Conservation (phyloP, 2,329 filamentous ascomycete species). For the Clonostachys sp. region DNA sequence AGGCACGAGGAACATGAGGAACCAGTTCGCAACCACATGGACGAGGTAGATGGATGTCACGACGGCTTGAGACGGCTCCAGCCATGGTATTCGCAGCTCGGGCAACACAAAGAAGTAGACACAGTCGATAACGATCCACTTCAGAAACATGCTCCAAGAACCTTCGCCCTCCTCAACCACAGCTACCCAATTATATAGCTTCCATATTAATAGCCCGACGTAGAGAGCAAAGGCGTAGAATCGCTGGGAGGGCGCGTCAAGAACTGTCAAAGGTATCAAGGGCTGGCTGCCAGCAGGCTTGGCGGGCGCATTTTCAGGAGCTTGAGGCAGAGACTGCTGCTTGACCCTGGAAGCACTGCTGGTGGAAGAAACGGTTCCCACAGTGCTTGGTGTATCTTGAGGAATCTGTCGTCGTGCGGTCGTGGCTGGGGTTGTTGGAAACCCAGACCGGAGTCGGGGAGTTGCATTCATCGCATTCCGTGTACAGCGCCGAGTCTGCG, state of each 20-base stretch:
- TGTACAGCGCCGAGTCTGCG: constrained; percentile 4
- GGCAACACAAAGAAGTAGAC: constrained; percentile 84
- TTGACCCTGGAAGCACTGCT: constrained; percentile 15
- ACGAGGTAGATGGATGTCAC: constrained; percentile 66
- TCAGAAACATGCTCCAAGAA: constrained; percentile 87
- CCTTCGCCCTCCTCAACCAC: constrained; percentile 77
- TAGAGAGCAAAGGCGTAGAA: constrained; percentile 84
- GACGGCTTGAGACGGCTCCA: constrained; percentile 79
- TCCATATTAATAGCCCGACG: constrained; percentile 70
- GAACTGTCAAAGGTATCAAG: constrained; percentile 72
- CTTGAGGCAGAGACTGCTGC: constrained; percentile 35
- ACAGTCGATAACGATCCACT: constrained; percentile 88
- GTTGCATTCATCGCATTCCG: constrained; percentile 77
- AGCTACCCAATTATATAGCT: constrained; percentile 79
- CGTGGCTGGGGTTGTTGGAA: constrained; percentile 67
- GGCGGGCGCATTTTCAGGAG: constrained; percentile 33
- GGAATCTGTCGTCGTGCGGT: constrained; percentile 26
- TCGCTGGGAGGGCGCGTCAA: constrained; percentile 89
- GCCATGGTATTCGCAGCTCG: constrained; percentile 87
- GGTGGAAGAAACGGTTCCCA: constrained; percentile 19
- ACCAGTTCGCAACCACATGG: constrained; percentile 71
- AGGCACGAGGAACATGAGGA: constrained; percentile 90
- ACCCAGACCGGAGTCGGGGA: constrained; percentile 78
- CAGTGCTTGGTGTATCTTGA: constrained; percentile 23
- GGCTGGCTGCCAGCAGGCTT: constrained; percentile 39